Conservation (phyloP, 2,329 filamentous ascomycete genomes). For the Cyclaneusma minus region DNA sequence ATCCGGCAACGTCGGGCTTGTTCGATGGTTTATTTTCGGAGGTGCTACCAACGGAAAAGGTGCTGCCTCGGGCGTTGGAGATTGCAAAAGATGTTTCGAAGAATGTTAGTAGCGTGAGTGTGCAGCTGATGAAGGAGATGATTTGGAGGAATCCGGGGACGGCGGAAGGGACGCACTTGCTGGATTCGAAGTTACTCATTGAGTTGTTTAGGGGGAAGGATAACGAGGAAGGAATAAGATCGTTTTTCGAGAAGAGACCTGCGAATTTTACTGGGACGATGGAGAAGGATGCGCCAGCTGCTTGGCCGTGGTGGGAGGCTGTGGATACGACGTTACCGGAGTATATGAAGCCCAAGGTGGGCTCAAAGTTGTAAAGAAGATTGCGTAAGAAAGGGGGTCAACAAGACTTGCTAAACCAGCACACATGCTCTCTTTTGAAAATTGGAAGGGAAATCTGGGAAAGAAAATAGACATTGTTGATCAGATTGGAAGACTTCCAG, state of each 20-base stretch:
- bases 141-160: conserved; percentile 44
- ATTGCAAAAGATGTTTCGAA: conserved; percentile 50
- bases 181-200: conserved; percentile 51
- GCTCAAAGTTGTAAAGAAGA: conserved; percentile 10
- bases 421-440: too few relatives aligned
- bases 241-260: conserved; percentile 44
- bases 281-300: conserved; percentile 33
- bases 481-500: too few relatives aligned
- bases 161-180: conserved; percentile 53
- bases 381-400: too few relatives aligned
- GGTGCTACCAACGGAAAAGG: conserved; percentile 40
- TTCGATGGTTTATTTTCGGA: conserved; percentile 51
- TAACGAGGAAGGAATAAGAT: conserved; percentile 41
- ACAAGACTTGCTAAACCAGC: too few relatives aligned
- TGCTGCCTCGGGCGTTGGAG: conserved; percentile 48
- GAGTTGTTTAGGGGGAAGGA: conserved; percentile 40
- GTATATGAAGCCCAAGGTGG: conserved; percentile 10
- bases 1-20: conserved; percentile 31
- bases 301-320: conserved; percentile 45
- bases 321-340: conserved; percentile 24
- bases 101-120: conserved; percentile 50
- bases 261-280: conserved; percentile 40
- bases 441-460: too few relatives aligned
- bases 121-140: conserved; percentile 54
- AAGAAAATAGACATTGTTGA: too few relatives aligned